A percentile compares a stretch with the other conserved stretches of the same genome.
phyloP scores from a whole-genome alignment of 768 basidiomycete species.

The Dioszegia aurantiaca region DNA sequence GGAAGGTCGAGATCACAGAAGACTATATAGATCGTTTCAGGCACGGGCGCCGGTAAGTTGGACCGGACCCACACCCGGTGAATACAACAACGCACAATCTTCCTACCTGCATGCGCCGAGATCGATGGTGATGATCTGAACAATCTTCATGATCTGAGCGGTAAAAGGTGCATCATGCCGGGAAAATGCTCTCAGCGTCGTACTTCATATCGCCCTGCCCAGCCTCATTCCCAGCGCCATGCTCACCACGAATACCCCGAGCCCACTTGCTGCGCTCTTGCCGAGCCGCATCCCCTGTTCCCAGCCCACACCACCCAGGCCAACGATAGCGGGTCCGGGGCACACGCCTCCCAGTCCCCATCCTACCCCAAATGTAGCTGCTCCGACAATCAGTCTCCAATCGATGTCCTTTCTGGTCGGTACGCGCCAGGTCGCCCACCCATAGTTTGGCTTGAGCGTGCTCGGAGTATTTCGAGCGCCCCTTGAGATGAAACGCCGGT shows the following conservation, averaged over 20 bases:
- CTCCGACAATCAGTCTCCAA: conserved; percentile 35
- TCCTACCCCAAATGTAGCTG: conserved; percentile 50
- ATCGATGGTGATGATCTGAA: too few relatives aligned
- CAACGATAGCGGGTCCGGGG: conserved; percentile 47
- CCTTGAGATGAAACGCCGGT: conserved; percentile 12
- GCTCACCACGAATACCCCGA: not conserved
- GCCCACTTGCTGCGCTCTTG: not conserved
- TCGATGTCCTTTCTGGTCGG: conserved; percentile 38
- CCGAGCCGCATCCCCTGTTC: not conserved
- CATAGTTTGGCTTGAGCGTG: conserved; percentile 13
- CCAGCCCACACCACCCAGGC: conserved; percentile 1
- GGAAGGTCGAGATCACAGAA: too few relatives aligned
- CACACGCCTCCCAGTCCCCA: conserved; percentile 53
- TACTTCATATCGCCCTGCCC: not conserved
- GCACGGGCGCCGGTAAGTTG: too few relatives aligned
- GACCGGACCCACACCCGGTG: too few relatives aligned
- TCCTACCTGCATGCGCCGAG: too few relatives aligned
- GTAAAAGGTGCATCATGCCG: not conserved
- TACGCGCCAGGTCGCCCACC: conserved; percentile 39
- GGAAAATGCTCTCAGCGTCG: not conserved
- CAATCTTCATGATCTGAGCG: too few relatives aligned
- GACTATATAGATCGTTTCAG: too few relatives aligned
- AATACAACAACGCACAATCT: too few relatives aligned
- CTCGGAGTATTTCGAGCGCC: conserved; percentile 2
- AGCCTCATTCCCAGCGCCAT: conserved; percentile 6